Evolutionary conservation across 345 rosid species (phyloP).

Genomic region (Heritiera littoralis): DNA sequence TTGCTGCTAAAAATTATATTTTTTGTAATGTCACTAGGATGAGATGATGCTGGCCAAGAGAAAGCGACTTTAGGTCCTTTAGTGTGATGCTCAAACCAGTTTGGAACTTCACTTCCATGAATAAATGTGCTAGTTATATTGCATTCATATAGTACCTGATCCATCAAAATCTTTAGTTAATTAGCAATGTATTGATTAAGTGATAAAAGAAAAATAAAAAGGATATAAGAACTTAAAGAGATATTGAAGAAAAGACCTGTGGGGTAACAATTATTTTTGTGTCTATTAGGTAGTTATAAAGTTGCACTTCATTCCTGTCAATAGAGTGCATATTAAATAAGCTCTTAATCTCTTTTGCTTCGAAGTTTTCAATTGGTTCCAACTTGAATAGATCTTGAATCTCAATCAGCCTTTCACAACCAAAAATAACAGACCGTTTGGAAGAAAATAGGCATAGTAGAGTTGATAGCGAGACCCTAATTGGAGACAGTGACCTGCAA

Average conservation of each 20-base stretch:
- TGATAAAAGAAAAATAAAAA: not conserved
- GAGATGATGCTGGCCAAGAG: not conserved
- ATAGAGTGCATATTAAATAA: not conserved
- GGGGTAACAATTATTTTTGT: slow-evolving; percentile 5
- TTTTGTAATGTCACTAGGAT: too few species aligned
- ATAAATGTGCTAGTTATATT: slow-evolving; percentile 26
- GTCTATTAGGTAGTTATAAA: not conserved
- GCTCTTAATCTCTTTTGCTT: not conserved
- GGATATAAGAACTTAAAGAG: not conserved
- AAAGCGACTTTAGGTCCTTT: slow-evolving; percentile 13
- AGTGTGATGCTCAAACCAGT: not conserved
- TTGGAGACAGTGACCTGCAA: not conserved
- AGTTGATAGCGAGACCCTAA: too few species aligned
- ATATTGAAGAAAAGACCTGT: slow-evolving; percentile 19
- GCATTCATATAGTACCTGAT: slow-evolving; percentile 25
- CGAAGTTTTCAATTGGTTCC: slow-evolving; percentile 18
- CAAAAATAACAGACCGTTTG: not conserved
- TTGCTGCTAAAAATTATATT: too few species aligned
- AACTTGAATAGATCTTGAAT: slow-evolving; percentile 23
- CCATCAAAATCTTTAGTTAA: not conserved
- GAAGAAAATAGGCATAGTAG: not conserved
- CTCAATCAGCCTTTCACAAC: slow-evolving; percentile 22
- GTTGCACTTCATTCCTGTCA: not conserved
- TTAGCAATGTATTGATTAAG: not conserved
- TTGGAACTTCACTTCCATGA: slow-evolving; percentile 24